These are phyloP conservation scores for Lotmaria passim DNA, from an alignment of 208 protist genomes.

Conservation along the genomic window DNA sequence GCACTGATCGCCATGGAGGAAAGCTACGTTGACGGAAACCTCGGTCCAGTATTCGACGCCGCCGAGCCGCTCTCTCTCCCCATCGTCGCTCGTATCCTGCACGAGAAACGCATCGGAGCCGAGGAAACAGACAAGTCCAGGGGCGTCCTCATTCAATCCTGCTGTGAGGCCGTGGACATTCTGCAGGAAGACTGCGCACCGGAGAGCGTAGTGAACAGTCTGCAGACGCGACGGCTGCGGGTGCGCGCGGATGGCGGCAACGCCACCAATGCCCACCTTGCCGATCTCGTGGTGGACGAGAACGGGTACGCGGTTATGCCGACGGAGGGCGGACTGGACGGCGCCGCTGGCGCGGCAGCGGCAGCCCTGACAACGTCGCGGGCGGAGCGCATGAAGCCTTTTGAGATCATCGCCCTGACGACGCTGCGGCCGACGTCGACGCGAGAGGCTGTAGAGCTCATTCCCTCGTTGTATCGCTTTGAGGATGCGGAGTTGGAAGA, in stretches of 20 bases:
- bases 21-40: constrained; percentile 79
- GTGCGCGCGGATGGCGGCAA: constrained; percentile 30
- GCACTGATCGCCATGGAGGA: constrained; percentile 48
- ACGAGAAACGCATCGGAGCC: constrained; percentile 39
- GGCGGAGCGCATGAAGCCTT: constrained; percentile 61
- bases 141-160: constrained; percentile 46
- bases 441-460: constrained; percentile 70
- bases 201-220: constrained; percentile 27
- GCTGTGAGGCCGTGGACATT: constrained; percentile 61
- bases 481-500: constrained; percentile 64
- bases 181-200: constrained; percentile 68
- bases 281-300: constrained; percentile 32
- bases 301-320: constrained; percentile 39
- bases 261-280: constrained; percentile 53
- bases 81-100: constrained; percentile 64
- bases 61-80: constrained; percentile 78
- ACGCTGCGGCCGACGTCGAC: constrained; percentile 71
- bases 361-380: constrained; percentile 9
- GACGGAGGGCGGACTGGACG: background rate
- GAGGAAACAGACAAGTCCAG: constrained; percentile 34
- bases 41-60: constrained; percentile 70
- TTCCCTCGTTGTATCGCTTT: constrained; percentile 81
- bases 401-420: constrained; percentile 77
- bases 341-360: background rate
- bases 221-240: constrained; percentile 46